Percentiles rank a stretch among this genome's conserved stretches.
phyloP scores from a whole-genome alignment of 1,284 basidiomycete genomes.

The Cutaneotrichosporon arboriforme region DNA sequence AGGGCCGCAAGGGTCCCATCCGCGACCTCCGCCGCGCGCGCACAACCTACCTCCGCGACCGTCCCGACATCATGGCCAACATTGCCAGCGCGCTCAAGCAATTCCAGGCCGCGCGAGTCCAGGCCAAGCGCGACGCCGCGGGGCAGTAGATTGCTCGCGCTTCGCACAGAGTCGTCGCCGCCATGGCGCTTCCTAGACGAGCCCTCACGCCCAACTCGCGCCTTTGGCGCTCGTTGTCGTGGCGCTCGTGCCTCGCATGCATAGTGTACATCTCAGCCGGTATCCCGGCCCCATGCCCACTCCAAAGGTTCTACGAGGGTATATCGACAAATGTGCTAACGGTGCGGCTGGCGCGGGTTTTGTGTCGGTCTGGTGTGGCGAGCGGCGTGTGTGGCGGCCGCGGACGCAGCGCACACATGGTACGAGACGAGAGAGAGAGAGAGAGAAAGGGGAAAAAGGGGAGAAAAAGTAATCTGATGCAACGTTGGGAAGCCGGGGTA shows the following conservation, averaged over 20 bases:
- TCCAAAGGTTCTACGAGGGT: neutral
- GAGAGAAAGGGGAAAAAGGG: constrained; percentile 5
- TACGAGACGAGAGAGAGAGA: constrained; percentile 6
- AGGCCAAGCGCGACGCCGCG: neutral
- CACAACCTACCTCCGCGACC: constrained; percentile 45
- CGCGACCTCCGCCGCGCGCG: constrained; percentile 39
- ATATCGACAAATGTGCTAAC: neutral
- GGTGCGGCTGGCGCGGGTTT: no score
- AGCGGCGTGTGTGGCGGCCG: neutral
- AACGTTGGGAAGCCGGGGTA: neutral
- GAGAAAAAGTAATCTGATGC: neutral
- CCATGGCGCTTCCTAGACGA: neutral
- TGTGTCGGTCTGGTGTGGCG: no score
- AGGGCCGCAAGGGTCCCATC: constrained; percentile 33
- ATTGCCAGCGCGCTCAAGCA: constrained; percentile 44
- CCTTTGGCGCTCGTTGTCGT: no score
- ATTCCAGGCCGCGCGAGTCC: constrained; percentile 9
- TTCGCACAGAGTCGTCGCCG: neutral
- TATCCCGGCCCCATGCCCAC: constrained; percentile 2
- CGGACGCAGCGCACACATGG: constrained; percentile 5
- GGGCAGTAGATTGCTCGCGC: neutral
- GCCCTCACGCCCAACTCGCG: no score
- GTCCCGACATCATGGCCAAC: constrained; percentile 39
- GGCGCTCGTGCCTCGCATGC: constrained; percentile 20
- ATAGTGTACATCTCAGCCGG: constrained; percentile 21